phyloP scores from a whole-genome alignment of 2,329 filamentous ascomycete genomes.

The Fusarium austroafricanum region DNA sequence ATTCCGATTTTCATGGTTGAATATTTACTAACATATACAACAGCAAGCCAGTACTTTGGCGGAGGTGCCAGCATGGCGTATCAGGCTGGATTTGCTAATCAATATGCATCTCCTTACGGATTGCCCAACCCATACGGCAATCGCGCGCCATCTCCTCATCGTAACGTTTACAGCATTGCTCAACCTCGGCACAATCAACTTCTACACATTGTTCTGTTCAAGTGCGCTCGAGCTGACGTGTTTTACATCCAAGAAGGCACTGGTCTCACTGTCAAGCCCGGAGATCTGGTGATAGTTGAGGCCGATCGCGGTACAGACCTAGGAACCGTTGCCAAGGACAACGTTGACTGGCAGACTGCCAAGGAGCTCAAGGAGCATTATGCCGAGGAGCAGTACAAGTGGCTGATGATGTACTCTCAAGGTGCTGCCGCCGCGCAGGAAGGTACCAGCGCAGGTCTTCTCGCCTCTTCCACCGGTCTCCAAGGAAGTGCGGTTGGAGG shows the following conservation, averaged over 20 bases:
- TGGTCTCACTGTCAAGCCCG: slow-evolving; percentile 87
- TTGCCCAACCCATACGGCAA: slow-evolving; percentile 59
- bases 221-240: slow-evolving; percentile 93
- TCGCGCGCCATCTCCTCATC: slow-evolving; percentile 70
- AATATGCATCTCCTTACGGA: slow-evolving; percentile 61
- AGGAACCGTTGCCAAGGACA: slow-evolving; percentile 89
- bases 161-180: slow-evolving; percentile 69
- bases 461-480: slow-evolving; percentile 71
- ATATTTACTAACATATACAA: slow-evolving; percentile 3
- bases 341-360: slow-evolving; percentile 87
- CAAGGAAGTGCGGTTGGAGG: slow-evolving; percentile 79
- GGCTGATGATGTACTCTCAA: slow-evolving; percentile 98
- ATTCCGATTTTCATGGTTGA: not conserved
- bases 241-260: slow-evolving; percentile 98
- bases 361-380: slow-evolving; percentile 92
- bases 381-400: slow-evolving; percentile 95
- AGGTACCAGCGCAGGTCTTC: slow-evolving; percentile 69
- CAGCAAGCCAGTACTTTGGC: slow-evolving; percentile 44
- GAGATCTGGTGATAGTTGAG: slow-evolving; percentile 96
- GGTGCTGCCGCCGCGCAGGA: slow-evolving; percentile 74
- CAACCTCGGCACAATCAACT: slow-evolving; percentile 75
- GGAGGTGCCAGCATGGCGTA: slow-evolving; percentile 43
- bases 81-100: slow-evolving; percentile 49
- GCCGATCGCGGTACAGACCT: slow-evolving; percentile 96
- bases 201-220: slow-evolving; percentile 94